phyloP scores from a whole-genome alignment of 78 protist species.

The Dictyostelium brefeldianum region DNA sequence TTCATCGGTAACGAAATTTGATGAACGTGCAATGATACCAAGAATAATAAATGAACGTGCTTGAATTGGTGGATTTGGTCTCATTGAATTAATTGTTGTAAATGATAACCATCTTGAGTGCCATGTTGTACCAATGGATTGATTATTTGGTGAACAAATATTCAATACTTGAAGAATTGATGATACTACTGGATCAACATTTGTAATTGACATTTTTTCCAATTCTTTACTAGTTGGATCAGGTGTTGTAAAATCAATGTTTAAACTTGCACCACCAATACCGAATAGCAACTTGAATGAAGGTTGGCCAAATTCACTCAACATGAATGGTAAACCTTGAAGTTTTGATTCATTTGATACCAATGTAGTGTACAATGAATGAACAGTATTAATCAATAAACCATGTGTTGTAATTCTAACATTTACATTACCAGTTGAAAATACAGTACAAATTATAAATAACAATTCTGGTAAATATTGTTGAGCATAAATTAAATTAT shows the following conservation, averaged over 20 bases:
- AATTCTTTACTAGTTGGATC: slow-evolving; percentile 41
- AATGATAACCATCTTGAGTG: slow-evolving; percentile 52
- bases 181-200: slow-evolving; percentile 47
- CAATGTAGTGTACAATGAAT: slow-evolving; percentile 78
- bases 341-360: not conserved
- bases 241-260: slow-evolving; percentile 31
- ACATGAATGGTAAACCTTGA: slow-evolving; percentile 13
- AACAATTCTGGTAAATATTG: slow-evolving; percentile 73
- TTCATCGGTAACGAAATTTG: not conserved
- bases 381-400: slow-evolving; percentile 74
- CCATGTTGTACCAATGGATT: slow-evolving; percentile 29
- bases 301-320: slow-evolving; percentile 50
- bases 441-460: slow-evolving; percentile 47
- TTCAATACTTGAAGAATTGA: slow-evolving; percentile 40
- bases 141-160: slow-evolving; percentile 33
- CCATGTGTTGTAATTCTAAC: slow-evolving; percentile 64
- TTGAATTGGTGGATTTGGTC: slow-evolving; percentile 79
- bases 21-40: slow-evolving; percentile 58
- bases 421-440: slow-evolving; percentile 38
- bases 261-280: slow-evolving; percentile 41
- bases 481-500: slow-evolving; percentile 66
- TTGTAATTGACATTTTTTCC: slow-evolving; percentile 43
- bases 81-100: slow-evolving; percentile 31
- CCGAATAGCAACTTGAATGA: slow-evolving; percentile 65
- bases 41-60: slow-evolving; percentile 78